Base-by-base conservation (phyloP, 345 rosid species). In the Salix koriyanagi region DNA sequence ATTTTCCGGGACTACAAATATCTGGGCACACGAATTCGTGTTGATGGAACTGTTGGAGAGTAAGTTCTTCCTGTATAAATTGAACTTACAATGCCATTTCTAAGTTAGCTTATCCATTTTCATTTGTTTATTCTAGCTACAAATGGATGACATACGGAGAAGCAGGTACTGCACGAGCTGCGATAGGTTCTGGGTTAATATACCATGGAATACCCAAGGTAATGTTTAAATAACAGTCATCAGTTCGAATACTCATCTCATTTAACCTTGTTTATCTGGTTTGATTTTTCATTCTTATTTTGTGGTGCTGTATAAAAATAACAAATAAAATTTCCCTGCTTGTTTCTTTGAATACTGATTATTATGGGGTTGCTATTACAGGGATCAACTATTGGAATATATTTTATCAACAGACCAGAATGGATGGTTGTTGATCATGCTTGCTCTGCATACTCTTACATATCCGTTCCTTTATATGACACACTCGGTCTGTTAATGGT, bases 71-170 rank as follows among this genome's bases (percentile, higher is more conserved):
- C 60, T 42, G 42, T 75, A 44, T 61, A 50, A 54, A 36, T 73
- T 73, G 36, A 69, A 72, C 65, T 80, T 72, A 58, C 15, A 6
- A 46, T 34, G 62, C 65, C 65, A 52, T 56, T 78, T 54, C 68
- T 71, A 41, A 70, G 34, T 79, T 71, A 7, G 18, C 39, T 71
- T 37, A 78, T 69, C 56, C 30, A 42, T 72, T 37, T 77, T 50
- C 52, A 28, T 73, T 70, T 14, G 0, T 54, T 69, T 46, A 30
- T 65, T 18, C 28, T 46, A 82, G 99, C 80, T 96, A 96, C 85
- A 92, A 93, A 88, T 96, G 99, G 98, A 89, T 96, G 92, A 96
- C 99, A 28, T 96, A 85, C 83, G 96, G 98, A 81, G 99, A 96
- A 85, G 97, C 82, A 48, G 95, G 92, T 68, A 90, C 96, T 37